Base-by-base conservation (phyloP, 1,284 basidiomycete species). In the Sanguinoderma infundibulare region DNA sequence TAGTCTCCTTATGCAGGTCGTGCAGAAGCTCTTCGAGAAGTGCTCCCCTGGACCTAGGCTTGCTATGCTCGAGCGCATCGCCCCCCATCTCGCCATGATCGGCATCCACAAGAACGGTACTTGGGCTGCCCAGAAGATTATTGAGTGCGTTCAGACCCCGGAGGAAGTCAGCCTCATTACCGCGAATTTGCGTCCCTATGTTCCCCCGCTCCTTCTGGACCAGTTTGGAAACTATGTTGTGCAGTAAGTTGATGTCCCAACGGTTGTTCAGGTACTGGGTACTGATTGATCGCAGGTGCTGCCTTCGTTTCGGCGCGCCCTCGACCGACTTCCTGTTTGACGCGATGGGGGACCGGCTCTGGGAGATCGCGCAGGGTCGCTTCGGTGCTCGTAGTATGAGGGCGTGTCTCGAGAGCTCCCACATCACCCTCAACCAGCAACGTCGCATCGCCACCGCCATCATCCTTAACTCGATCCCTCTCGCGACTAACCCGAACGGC, bases 61-160 rank as follows among this genome's bases (percentile, higher is more conserved):
- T 66, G 87, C 89, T 17, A 96, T 99, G 94, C 82, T 99, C 49
- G 95, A 98, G 72, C 89, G 95, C 50, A 91, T 99, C 61, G 88
- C 91, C 2, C 98, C 98, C 55, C 93, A 98, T 74, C 82, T 99
- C 26, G 98, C 97, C 28, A 95, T 95, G 85, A 98, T 98, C 67
- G 98, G 98, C 53, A 96, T 97, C 55, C 98, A 99, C 82, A 99
- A 99, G 81, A 99, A 99, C 70, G 98, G 98, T 40, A 99, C 98
- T 0, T 99, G 98, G 98, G 97, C 98, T 0, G 97, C 96, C 2
- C 98, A 99, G 77, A 98, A 98, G 83, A 97, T 98, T 73, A 98
- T 99, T 67, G 96, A 98, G 78, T 97, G 95, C 67, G 92, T 96
- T 46, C 86, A 89, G 57, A 90, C 86, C n/a, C 88, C 91, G 6